Evolutionary conservation across 352 stramenopile genomes (phyloP), one percentile per base, ranked within the genome.

Genomic region (Globisporangium okanoganense): DNA sequence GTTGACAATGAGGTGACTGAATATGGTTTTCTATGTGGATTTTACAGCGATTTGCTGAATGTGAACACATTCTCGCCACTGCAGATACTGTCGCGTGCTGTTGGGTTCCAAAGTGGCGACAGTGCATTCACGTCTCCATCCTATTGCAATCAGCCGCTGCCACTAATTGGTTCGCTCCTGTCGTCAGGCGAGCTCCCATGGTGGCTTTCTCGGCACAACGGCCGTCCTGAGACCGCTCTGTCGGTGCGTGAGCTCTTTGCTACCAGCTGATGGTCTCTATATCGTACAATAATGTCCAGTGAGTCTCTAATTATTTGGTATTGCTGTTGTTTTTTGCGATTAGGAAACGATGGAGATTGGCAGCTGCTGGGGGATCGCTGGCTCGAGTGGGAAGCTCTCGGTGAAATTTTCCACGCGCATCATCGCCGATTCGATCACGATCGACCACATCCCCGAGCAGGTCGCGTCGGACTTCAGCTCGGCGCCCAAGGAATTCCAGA

Each of bases 291-390:
- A 20, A 10, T 2, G 22, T n/a, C 22, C 2, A 35, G 1, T 10
- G 29, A 33, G 1, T n/a, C 3, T 24, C 20, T 27, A 16, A 52
- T 33, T 35, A 24, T 9, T 58, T 16, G 0, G 14, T 54, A 13
- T 36, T 50, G n/a, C 36, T 25, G 5, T 40, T 54, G 13, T 20
- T 44, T 31, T 5, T 10, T 55, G 44, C 7, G 18, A 14, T 9
- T 58, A 92, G 82, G 79, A 91, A 82, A 91, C 85, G 16, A 90
- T 88, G 65, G 85, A 92, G 59, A 83, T 95, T 14, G 88, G 88
- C 14, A 90, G 78, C 41, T 96, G 88, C 61, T 96, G 86, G 84
- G 77, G 75, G 22, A 73, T 95, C 35, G 56, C 60, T 6, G 79
- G 85, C 0, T 61, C 70, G 5, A 72, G 64, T 8, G 88, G 87